Evolutionary conservation across 2,329 filamentous ascomycete genomes (phyloP).

Genomic region (Chalara sp.): DNA sequence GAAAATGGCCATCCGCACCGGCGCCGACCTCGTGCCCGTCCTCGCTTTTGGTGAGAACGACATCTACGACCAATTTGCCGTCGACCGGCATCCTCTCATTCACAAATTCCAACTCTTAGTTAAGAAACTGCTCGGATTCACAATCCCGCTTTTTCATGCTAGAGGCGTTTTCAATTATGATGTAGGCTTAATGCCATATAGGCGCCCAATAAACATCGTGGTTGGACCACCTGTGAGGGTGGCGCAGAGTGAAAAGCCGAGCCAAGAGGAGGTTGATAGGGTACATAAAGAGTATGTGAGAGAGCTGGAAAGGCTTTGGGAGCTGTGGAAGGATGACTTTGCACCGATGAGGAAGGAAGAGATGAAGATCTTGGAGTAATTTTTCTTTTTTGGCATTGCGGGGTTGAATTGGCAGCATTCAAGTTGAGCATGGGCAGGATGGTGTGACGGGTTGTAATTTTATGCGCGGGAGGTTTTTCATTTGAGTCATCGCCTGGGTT

Average conservation of each 20-base stretch:
- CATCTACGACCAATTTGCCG: constrained; percentile 83
- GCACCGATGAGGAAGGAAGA: constrained; percentile 56
- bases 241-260: constrained; percentile 53
- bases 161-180: constrained; percentile 96
- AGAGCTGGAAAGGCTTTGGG: constrained; percentile 68
- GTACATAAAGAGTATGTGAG: constrained; percentile 73
- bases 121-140: constrained; percentile 86
- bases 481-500: too few relatives aligned
- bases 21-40: constrained; percentile 91
- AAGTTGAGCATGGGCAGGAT: too few relatives aligned
- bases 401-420: too few relatives aligned
- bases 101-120: constrained; percentile 77
- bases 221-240: constrained; percentile 78
- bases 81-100: constrained; percentile 69
- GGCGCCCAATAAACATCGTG: constrained; percentile 80
- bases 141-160: constrained; percentile 83
- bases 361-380: constrained; percentile 56
- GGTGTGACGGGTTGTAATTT: too few relatives aligned
- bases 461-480: too few relatives aligned
- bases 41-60: constrained; percentile 94
- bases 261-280: constrained; percentile 69
- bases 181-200: constrained; percentile 91
- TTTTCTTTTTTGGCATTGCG: too few relatives aligned
- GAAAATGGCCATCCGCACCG: constrained; percentile 84
- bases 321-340: constrained; percentile 73